Conservation (phyloP, 148 eudicot genomes). For the Suaeda aralocaspica region DNA sequence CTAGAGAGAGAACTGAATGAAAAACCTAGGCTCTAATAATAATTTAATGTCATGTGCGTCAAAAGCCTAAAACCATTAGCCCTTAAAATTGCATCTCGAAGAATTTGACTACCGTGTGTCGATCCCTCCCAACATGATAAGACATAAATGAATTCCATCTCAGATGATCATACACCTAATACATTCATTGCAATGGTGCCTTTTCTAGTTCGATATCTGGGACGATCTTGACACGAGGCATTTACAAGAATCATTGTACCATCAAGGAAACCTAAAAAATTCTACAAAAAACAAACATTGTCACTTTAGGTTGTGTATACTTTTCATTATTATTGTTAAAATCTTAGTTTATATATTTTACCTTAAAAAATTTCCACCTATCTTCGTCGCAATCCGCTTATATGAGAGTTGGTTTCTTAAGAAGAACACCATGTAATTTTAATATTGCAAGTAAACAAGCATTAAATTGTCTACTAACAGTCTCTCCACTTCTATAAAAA, state of each 20-base stretch:
- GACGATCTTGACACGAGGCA: constrained; percentile 7
- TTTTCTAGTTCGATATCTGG: constrained; percentile 6
- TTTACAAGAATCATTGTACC: constrained; percentile 13
- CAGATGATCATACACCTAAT: constrained; percentile 18
- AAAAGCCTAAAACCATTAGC: constrained; percentile 22
- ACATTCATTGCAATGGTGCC: constrained; percentile 20
- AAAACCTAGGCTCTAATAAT: too few relatives aligned
- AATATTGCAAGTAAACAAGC: constrained; percentile 13
- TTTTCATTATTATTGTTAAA: too few relatives aligned
- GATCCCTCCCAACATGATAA: constrained; percentile 29
- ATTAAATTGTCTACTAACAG: constrained; percentile 19
- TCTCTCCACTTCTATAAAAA: constrained; percentile 28
- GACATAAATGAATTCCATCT: constrained; percentile 25
- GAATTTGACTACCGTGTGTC: constrained; percentile 2
- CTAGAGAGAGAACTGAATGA: too few relatives aligned
- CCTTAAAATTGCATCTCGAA: constrained; percentile 18
- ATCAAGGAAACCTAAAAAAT: constrained; percentile 21
- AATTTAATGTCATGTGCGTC: too few relatives aligned
- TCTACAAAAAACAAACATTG: constrained; percentile 12
- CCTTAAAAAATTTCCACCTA: constrained; percentile 20
- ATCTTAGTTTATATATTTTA: neutral
- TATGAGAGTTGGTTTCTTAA: constrained; percentile 14
- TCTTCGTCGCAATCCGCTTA: constrained; percentile 13
- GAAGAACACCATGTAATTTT: constrained; percentile 19
- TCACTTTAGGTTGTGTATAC: neutral